Conservation (phyloP, 495 filamentous ascomycete genomes). For the Delitschia confertaspora region DNA sequence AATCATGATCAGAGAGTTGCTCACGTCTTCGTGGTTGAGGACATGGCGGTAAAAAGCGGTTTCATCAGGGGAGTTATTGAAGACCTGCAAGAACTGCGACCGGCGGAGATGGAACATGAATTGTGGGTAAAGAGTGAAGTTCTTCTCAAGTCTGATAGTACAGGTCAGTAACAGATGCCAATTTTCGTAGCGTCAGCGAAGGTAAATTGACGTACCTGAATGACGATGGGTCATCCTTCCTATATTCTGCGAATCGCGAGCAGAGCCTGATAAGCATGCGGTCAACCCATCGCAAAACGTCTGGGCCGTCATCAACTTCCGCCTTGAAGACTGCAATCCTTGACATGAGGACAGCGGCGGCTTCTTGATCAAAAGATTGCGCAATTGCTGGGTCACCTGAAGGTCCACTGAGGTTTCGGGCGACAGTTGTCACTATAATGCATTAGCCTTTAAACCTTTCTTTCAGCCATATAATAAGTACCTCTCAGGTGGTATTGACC, state of each 20-base stretch:
- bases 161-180: no score
- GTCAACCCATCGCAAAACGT: slow-evolving; percentile 97
- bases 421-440: slow-evolving; percentile 70
- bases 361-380: slow-evolving; percentile 97
- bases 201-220: slow-evolving; percentile 45
- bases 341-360: slow-evolving; percentile 95
- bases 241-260: slow-evolving; percentile 94
- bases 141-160: slow-evolving; percentile 82
- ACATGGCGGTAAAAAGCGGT: slow-evolving; percentile 98
- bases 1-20: slow-evolving; percentile 97
- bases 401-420: slow-evolving; percentile 83
- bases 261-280: slow-evolving; percentile 96
- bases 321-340: slow-evolving; percentile 98
- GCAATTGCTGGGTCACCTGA: slow-evolving; percentile 95
- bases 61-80: slow-evolving; percentile 99
- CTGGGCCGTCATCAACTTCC: slow-evolving; percentile 97
- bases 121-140: slow-evolving; percentile 97
- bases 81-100: slow-evolving; percentile 97
- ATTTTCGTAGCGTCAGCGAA: slow-evolving; percentile 6
- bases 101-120: slow-evolving; percentile 99
- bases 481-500: slow-evolving; percentile 78
- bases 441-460: slow-evolving; percentile 36
- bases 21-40: slow-evolving; percentile 92
- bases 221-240: slow-evolving; percentile 95
- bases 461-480: not conserved